These are phyloP conservation scores for Rhodotorula sp. DNA, from an alignment of 1,284 basidiomycete genomes.

Conservation along the genomic window DNA sequence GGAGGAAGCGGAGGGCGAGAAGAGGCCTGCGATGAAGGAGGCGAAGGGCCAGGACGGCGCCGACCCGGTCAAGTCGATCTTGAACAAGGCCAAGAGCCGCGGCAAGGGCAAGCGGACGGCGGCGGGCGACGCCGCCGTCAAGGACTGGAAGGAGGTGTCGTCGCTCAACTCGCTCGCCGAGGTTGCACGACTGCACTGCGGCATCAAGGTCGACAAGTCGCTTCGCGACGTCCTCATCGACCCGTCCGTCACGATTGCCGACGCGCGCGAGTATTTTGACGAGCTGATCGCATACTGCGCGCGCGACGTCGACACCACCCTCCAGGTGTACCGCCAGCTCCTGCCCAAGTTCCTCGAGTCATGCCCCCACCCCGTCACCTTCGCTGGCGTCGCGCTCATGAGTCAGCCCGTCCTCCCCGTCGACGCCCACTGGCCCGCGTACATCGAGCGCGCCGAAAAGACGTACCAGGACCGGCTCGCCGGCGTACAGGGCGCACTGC, in stretches of 20 bases:
- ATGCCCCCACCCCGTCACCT: constrained; percentile 91
- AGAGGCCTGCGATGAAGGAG: not conserved
- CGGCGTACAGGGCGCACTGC: constrained; percentile 68
- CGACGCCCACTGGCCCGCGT: constrained; percentile 82
- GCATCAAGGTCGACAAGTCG: constrained; percentile 76
- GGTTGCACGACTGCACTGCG: constrained; percentile 87
- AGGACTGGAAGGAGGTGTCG: constrained; percentile 87
- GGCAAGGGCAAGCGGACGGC: not conserved
- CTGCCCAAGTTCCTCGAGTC: constrained; percentile 80
- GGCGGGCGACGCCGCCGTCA: not conserved
- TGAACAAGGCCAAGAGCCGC: not conserved
- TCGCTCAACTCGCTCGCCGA: constrained; percentile 90
- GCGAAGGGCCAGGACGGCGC: not conserved
- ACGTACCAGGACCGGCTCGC: constrained; percentile 76
- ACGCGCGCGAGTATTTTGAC: constrained; percentile 68
- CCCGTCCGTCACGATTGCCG: constrained; percentile 61
- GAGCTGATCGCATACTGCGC: constrained; percentile 88
- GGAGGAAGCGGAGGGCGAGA: constrained; percentile 53
- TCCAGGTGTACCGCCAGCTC: constrained; percentile 75
- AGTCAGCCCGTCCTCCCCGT: constrained; percentile 89
- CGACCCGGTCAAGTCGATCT: constrained; percentile 32
- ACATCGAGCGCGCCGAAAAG: constrained; percentile 73
- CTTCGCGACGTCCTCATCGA: constrained; percentile 72
- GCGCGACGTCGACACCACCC: constrained; percentile 79
- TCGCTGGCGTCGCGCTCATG: constrained; percentile 89